phyloP scores from a whole-genome alignment of 2,329 filamentous ascomycete genomes.

The Thermoascus crustaceus region DNA sequence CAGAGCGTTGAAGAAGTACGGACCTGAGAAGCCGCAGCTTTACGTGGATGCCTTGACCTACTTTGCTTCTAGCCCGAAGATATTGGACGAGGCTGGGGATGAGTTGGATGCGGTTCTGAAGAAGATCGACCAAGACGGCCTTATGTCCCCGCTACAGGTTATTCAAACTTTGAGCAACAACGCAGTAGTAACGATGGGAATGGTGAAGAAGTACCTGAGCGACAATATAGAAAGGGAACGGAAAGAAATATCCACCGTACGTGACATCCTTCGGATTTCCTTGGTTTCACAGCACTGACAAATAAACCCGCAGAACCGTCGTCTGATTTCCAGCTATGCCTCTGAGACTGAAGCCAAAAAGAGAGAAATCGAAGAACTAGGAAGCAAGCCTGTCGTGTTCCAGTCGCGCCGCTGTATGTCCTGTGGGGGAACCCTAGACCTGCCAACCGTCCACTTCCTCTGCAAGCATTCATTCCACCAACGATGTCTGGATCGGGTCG shows the following conservation, averaged over 20 bases:
- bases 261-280: slow-evolving; percentile 8
- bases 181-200: slow-evolving; percentile 88
- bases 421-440: slow-evolving; percentile 68
- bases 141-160: slow-evolving; percentile 94
- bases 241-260: slow-evolving; percentile 64
- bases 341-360: slow-evolving; percentile 74
- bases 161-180: slow-evolving; percentile 79
- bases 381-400: slow-evolving; percentile 76
- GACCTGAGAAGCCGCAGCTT: slow-evolving; percentile 78
- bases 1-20: slow-evolving; percentile 83
- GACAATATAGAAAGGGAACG: slow-evolving; percentile 83
- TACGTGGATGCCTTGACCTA: slow-evolving; percentile 91
- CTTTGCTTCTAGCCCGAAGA: slow-evolving; percentile 73
- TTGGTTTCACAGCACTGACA: slow-evolving; percentile 10
- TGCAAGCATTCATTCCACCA: slow-evolving; percentile 98
- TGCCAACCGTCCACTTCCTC: slow-evolving; percentile 89
- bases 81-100: slow-evolving; percentile 78
- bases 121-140: slow-evolving; percentile 79
- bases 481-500: slow-evolving; percentile 65
- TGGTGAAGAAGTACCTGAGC: slow-evolving; percentile 87
- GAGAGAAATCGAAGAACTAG: slow-evolving; percentile 67
- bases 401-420: slow-evolving; percentile 80
- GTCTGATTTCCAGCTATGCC: slow-evolving; percentile 74
- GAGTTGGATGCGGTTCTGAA: slow-evolving; percentile 73
- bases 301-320: slow-evolving; percentile 53